phyloP scores from a whole-genome alignment of 805 yeast species.

The Metschnikowia bowlesiae region DNA sequence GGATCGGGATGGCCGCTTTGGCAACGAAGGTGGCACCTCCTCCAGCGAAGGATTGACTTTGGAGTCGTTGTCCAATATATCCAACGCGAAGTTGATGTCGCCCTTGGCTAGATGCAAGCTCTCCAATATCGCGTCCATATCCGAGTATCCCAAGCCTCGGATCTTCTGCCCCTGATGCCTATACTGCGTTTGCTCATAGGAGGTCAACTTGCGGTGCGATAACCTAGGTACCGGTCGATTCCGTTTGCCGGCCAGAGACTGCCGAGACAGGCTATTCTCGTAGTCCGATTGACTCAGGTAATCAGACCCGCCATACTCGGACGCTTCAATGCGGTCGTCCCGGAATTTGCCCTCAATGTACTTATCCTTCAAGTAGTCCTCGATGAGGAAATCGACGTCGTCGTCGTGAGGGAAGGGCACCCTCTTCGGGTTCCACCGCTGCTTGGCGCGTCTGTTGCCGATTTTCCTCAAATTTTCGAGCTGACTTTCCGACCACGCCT shows the following conservation, averaged over 20 bases:
- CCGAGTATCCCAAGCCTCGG: conserved; percentile 50
- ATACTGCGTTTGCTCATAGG: conserved; percentile 50
- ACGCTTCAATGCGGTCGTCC: conserved; percentile 31
- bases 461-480: conserved; percentile 39
- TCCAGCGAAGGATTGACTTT: conserved; percentile 31
- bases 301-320: conserved; percentile 31
- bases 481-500: conserved; percentile 60
- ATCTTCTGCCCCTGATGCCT: conserved; percentile 42
- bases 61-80: conserved; percentile 45
- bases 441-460: conserved; percentile 61
- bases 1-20: conserved; percentile 30
- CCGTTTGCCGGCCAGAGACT: conserved; percentile 7
- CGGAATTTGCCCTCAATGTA: conserved; percentile 61
- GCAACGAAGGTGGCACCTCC: conserved; percentile 47
- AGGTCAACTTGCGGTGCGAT: conserved; percentile 49
- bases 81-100: conserved; percentile 54
- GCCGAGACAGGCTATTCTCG: conserved; percentile 14
- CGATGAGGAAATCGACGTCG: conserved; percentile 52
- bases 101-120: conserved; percentile 60
- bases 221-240: conserved; percentile 33
- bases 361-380: conserved; percentile 59
- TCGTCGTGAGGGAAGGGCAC: conserved; percentile 75
- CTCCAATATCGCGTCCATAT: conserved; percentile 57
- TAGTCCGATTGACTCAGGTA: conserved; percentile 2
- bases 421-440: conserved; percentile 63